phyloP scores from a whole-genome alignment of 306 rosid genomes.

The Acacia melanoxylon region DNA sequence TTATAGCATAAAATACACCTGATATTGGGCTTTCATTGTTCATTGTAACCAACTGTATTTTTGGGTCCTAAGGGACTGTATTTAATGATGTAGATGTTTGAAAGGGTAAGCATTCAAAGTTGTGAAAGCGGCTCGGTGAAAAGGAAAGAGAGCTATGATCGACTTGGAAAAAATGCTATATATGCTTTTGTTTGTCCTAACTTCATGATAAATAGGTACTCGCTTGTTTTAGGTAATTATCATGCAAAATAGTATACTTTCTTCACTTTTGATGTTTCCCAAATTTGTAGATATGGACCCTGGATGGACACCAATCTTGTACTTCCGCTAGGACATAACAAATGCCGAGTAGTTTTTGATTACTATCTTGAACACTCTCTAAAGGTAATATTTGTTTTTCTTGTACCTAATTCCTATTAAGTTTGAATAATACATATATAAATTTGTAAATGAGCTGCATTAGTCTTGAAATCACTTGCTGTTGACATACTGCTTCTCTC shows the following conservation, averaged over 20 bases:
- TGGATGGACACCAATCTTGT: conserved; percentile 98
- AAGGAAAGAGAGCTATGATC: conserved; percentile 48
- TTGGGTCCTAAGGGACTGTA: conserved; percentile 28
- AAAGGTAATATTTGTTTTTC: conserved; percentile 55
- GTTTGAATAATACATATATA: no score
- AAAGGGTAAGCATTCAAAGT: conserved; percentile 84
- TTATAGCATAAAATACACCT: neutral
- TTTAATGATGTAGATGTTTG: conserved; percentile 55
- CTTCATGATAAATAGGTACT: conserved; percentile 92
- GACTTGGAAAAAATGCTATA: conserved; percentile 77
- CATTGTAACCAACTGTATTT: conserved; percentile 2
- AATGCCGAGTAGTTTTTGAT: conserved; percentile 78
- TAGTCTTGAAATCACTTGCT: neutral
- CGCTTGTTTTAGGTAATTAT: conserved; percentile 25
- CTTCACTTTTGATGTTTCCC: conserved; percentile 17
- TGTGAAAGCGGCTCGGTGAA: conserved; percentile 56
- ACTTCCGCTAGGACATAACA: conserved; percentile 77
- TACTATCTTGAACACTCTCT: conserved; percentile 75
- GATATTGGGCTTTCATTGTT: conserved; percentile 24
- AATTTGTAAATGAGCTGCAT: neutral
- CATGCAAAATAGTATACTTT: conserved; percentile 19
- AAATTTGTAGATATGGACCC: conserved; percentile 79
- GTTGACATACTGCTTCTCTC: neutral
- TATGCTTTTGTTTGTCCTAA: conserved; percentile 88
- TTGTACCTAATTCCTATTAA: neutral